Evolutionary conservation across 2,329 filamentous ascomycete species (phyloP).

Genomic region (Aureobasidium lini): DNA sequence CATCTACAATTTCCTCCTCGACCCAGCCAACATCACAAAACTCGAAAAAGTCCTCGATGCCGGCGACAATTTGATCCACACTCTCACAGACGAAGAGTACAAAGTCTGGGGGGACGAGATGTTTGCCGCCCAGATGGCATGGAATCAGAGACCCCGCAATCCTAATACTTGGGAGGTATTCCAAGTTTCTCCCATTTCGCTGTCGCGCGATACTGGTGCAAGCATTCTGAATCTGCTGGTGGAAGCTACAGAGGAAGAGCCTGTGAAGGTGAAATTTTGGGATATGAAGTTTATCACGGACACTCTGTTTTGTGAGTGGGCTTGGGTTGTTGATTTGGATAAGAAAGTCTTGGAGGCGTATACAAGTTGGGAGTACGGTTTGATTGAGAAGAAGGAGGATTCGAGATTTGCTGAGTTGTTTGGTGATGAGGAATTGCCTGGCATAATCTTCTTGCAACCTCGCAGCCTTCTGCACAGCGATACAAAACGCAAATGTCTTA

Average conservation of each 20-base stretch:
- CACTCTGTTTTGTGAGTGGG: constrained; percentile 22
- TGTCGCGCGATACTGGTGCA: constrained; percentile 10
- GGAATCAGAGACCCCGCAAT: too few relatives aligned
- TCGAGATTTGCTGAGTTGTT: not conserved
- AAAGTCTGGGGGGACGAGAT: not conserved
- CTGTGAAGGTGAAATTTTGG: constrained; percentile 8
- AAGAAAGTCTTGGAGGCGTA: constrained; percentile 14
- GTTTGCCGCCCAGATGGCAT: too few relatives aligned
- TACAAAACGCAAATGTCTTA: too few relatives aligned
- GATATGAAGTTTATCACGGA: constrained; percentile 20
- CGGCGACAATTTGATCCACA: constrained; percentile 3
- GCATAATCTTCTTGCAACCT: too few relatives aligned
- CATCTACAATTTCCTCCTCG: constrained; percentile 21
- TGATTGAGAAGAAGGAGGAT: not conserved
- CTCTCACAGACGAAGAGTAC: not conserved
- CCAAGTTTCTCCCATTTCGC: not conserved
- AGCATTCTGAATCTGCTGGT: not conserved
- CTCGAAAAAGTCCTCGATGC: constrained; percentile 20
- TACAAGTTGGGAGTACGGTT: not conserved
- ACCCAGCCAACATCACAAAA: constrained; percentile 19
- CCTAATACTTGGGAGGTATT: too few relatives aligned
- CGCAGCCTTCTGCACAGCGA: too few relatives aligned
- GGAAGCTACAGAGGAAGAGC: not conserved
- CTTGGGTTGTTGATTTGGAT: constrained; percentile 25
- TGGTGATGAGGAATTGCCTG: not conserved